Percentiles rank a stretch among this genome's conserved stretches.
These are phyloP conservation scores for Rheum nobile DNA, from an alignment of 148 eudicot genomes.

Conservation along the genomic window DNA sequence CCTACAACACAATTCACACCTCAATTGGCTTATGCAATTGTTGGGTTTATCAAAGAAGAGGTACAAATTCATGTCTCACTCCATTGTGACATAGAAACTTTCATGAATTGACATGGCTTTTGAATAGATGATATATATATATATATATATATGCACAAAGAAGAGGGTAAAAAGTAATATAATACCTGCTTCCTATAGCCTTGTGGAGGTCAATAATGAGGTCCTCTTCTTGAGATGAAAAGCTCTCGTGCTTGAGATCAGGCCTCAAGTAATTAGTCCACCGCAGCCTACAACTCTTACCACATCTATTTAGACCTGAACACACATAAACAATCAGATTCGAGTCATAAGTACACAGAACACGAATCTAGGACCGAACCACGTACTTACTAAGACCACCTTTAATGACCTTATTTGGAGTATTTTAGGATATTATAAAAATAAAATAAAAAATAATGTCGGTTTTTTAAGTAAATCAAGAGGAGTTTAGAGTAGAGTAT, in stretches of 20 bases:
- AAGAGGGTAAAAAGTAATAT: not conserved
- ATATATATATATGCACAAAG: too few relatives aligned
- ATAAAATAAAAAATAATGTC: too few relatives aligned
- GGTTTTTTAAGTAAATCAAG: too few relatives aligned
- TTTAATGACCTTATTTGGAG: too few relatives aligned
- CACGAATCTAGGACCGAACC: too few relatives aligned
- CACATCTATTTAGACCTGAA: slow-evolving; percentile 88
- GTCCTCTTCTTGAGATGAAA: slow-evolving; percentile 81
- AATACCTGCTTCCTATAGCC: slow-evolving; percentile 84
- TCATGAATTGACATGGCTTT: not conserved
- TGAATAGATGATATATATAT: too few relatives aligned
- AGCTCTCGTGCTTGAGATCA: slow-evolving; percentile 78
- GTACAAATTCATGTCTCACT: not conserved
- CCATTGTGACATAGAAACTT: not conserved
- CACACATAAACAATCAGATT: not conserved
- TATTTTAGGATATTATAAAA: too few relatives aligned
- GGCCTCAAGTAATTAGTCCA: slow-evolving; percentile 98
- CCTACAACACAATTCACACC: not conserved
- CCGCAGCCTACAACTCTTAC: slow-evolving; percentile 92
- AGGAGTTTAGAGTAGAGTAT: too few relatives aligned
- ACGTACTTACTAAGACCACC: too few relatives aligned
- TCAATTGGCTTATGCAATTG: not conserved
- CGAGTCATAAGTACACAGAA: too few relatives aligned
- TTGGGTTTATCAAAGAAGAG: not conserved
- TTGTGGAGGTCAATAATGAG: slow-evolving; percentile 68